Percentiles rank a stretch among this genome's conserved stretches.
phyloP scores from a whole-genome alignment of 352 stramenopile species.

The Pythium plurisporium region DNA sequence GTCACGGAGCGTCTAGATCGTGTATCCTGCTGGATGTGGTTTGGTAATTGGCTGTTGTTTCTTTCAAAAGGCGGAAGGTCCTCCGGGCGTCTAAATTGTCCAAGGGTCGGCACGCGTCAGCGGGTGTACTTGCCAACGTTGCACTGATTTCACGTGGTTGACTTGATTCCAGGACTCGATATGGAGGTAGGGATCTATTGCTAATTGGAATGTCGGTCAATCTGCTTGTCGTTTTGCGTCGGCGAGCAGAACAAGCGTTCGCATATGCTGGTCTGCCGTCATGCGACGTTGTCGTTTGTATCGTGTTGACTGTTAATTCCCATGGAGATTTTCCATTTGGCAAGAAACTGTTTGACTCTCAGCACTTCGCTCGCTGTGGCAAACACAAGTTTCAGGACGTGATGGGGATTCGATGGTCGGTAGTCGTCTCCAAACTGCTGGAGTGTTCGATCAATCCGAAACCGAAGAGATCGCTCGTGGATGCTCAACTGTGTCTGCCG shows the following conservation, averaged over 20 bases:
- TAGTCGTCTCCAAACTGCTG: conserved; percentile 68
- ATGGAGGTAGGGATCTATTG: conserved; percentile 9
- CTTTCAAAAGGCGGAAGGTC: conserved; percentile 51
- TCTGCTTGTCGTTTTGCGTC: not conserved
- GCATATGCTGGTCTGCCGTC: too few relatives aligned
- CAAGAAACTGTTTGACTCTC: conserved; percentile 40
- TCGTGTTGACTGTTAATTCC: not conserved
- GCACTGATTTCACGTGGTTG: not conserved
- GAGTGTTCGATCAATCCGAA: conserved; percentile 36
- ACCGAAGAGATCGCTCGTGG: conserved; percentile 40
- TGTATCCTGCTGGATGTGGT: conserved; percentile 25
- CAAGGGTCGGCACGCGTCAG: not conserved
- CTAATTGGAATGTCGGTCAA: conserved; percentile 14
- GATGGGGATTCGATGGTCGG: conserved; percentile 46
- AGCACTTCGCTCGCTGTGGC: conserved; percentile 38
- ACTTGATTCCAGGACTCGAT: not conserved
- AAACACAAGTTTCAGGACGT: conserved; percentile 52
- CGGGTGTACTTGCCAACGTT: not conserved
- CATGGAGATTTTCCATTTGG: conserved; percentile 4
- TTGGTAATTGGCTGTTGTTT: conserved; percentile 30
- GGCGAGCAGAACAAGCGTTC: too few relatives aligned
- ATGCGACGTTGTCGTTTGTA: not conserved
- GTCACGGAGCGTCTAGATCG: conserved; percentile 25
- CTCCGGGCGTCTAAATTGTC: conserved; percentile 61
- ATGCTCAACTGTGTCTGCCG: conserved; percentile 34